Conservation (phyloP, 192 early-diverging fungal genomes). For the Podila minutissima region DNA sequence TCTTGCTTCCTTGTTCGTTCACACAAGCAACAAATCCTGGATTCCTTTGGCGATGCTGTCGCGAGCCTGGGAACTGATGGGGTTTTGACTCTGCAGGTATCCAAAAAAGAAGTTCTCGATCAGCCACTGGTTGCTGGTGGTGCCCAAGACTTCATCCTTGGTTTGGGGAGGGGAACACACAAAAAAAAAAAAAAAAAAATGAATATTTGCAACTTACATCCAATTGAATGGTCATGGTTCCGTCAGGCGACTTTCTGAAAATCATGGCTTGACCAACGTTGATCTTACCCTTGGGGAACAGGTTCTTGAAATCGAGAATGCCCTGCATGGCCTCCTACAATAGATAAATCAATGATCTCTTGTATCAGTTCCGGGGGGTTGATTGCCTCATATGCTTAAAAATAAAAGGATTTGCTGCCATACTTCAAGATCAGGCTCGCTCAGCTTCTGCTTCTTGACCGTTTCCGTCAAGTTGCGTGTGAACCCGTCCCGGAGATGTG, state of each 20-base stretch:
- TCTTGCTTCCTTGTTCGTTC: neutral
- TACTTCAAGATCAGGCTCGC: constrained; percentile 54
- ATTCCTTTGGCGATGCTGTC: constrained; percentile 41
- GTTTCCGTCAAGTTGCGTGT: constrained; percentile 54
- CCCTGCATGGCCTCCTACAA: constrained; percentile 58
- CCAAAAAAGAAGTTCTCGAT: constrained; percentile 60
- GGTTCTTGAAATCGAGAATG: constrained; percentile 60
- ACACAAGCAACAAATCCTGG: constrained; percentile 37
- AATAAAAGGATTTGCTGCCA: neutral
- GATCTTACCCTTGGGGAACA: constrained; percentile 60
- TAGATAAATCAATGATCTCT: neutral
- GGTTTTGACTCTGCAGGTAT: constrained; percentile 56
- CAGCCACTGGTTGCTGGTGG: constrained; percentile 57
- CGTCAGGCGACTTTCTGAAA: constrained; percentile 50
- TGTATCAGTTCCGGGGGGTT: neutral
- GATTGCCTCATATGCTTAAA: neutral
- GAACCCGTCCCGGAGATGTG: constrained; percentile 69
- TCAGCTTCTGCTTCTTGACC: constrained; percentile 50
- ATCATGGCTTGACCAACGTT: constrained; percentile 56
- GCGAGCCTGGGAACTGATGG: constrained; percentile 55
- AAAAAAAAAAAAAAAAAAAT: neutral
- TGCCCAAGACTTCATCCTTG: constrained; percentile 58
- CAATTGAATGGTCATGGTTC: constrained; percentile 50
- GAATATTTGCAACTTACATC: constrained; percentile 42
- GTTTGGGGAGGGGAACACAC: constrained; percentile 1